These are phyloP conservation scores for Diaporthe australafricana DNA, from an alignment of 2,329 filamentous ascomycete genomes.

Conservation along the genomic window DNA sequence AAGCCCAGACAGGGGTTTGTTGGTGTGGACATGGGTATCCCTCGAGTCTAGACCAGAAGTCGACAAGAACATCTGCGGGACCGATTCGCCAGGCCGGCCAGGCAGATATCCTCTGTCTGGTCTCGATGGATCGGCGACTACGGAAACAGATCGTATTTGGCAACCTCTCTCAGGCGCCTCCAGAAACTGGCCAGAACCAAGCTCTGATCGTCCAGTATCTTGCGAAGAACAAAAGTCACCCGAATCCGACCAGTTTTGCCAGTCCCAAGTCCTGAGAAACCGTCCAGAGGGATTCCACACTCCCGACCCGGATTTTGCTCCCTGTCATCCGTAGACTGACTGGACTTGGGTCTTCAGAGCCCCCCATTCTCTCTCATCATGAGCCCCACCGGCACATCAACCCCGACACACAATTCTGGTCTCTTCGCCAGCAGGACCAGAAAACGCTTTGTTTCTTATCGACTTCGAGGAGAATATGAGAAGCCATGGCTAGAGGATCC, in stretches of 20 bases:
- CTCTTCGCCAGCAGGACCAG: slow-evolving; percentile 28
- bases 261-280: neutral
- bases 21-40: slow-evolving; percentile 20
- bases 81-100: slow-evolving; percentile 8
- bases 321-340: neutral
- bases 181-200: neutral
- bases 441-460: slow-evolving; percentile 49
- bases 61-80: slow-evolving; percentile 13
- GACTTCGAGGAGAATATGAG: slow-evolving; percentile 49
- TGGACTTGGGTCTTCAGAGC: neutral
- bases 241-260: neutral
- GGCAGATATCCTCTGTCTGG: neutral
- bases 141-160: neutral
- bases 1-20: slow-evolving; percentile 8
- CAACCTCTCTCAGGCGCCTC: neutral
- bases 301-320: neutral
- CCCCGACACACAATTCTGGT: slow-evolving; percentile 30
- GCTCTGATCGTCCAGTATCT: neutral
- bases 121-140: neutral
- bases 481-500: slow-evolving; percentile 53
- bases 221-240: slow-evolving; percentile 7
- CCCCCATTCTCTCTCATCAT: slow-evolving; percentile 7
- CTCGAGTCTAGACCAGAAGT: slow-evolving; percentile 26
- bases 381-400: slow-evolving; percentile 29
- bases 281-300: neutral